Base-by-base conservation (phyloP, 305 asterid genomes). In the Fraxinus greggii region DNA sequence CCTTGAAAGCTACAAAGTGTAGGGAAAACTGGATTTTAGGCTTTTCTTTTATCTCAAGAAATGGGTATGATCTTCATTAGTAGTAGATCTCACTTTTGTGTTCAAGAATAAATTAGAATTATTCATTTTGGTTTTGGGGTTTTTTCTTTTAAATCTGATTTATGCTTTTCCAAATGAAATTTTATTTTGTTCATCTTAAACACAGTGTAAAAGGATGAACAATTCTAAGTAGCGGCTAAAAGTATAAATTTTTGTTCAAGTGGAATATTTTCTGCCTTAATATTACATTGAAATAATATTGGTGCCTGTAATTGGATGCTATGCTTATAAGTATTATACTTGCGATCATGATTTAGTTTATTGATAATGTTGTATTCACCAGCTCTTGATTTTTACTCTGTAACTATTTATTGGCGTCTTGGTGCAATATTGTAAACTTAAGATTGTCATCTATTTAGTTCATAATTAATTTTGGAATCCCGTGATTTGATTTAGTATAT, bases 91-190 rank as follows among this genome's bases (percentile, higher is more conserved):
- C 72, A n/a, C 19, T 72, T 77, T 78, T 56, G 40, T 54, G 28
- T 59, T 72, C 80, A 72, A 35, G 78, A 29, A 59, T 24, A 54
- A 59, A 40, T 56, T 63, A 65, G 61, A 82, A 45, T 65, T 3
- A 29, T 69, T 31, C 36, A 29, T 12, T 69, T 29, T 29, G 38
- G 83, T 84, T 54, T 3, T 84, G 9, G 36, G 40, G 38, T 61
- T 69, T 69, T 75, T 84, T 51, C 78, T 63, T 82, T 80, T 70
- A 89, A 90, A 89, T 91, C 89, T 87, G 87, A 82, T 77, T 82
- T 79, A 69, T 67, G 74, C 74, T 67, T 67, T 12, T 28, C 7
- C 5, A 7, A 29, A 0, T 26, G 75, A 28, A 29, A 29, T 29
- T 69, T 28, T 29, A 13, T 69, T 69, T 5, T 15, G 26, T 15